Conservation (phyloP, 805 yeast species). For the Yarrowia sp. region DNA sequence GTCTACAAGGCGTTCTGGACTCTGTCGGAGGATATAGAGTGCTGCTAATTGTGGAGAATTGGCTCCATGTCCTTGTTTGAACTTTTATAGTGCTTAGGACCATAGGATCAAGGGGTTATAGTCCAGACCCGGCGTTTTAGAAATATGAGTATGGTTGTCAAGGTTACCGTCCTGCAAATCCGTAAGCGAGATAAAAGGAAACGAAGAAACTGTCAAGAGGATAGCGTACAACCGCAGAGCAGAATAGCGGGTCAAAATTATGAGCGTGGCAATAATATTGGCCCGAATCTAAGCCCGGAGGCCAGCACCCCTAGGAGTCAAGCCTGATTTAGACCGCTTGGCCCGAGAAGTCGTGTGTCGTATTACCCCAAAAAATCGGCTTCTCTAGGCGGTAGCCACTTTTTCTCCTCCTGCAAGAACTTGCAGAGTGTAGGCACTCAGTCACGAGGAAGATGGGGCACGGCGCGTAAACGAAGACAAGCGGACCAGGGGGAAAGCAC, state of each 20-base stretch:
- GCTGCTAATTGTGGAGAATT: neutral
- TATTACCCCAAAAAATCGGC: neutral
- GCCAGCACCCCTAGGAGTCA: neutral
- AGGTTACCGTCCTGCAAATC: neutral
- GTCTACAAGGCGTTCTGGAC: neutral
- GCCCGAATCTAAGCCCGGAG: neutral
- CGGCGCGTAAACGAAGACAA: neutral
- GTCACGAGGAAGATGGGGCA: conserved; percentile 6
- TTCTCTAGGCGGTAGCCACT: neutral
- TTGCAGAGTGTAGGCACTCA: conserved; percentile 19
- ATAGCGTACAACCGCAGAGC: too few species aligned
- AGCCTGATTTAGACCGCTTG: neutral
- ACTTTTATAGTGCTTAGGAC: neutral
- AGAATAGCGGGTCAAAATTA: too few species aligned
- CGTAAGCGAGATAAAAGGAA: neutral
- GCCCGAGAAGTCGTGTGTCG: neutral
- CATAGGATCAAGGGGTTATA: neutral
- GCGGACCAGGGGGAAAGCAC: neutral
- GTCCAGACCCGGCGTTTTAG: neutral
- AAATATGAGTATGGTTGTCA: neutral
- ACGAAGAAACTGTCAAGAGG: neutral
- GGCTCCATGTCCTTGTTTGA: neutral
- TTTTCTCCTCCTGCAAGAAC: conserved; percentile 16
- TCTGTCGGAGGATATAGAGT: neutral
- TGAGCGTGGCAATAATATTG: too few species aligned